Base-by-base conservation (phyloP, 2,329 filamentous ascomycete species). In the Fusarium phyllophilum region DNA sequence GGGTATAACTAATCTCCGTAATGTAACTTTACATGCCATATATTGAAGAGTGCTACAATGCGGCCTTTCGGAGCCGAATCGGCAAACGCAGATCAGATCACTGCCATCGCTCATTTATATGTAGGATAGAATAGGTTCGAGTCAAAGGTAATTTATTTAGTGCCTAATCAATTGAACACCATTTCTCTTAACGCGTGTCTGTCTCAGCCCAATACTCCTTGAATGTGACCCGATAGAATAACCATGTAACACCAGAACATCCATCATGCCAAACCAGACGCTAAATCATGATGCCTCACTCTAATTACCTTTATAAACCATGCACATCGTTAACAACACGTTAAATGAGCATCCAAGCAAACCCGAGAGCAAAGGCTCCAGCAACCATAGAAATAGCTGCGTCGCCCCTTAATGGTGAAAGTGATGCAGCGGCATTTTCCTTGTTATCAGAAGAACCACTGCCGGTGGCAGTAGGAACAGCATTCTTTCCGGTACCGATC, bases 401-500 rank as follows among this genome's bases (percentile, higher is more conserved):
- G 17, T 57, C 42, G 15, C 36, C 51, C 17, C 36, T 45, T 18
- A 57, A 48, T 8, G 65, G 63, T 9, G 63, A 70, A 38, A 74
- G 48, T 17, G 66, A 68, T 20, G 33, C 49, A 33, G 72, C 71
- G 17, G 52, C 70, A 15, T 61, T 73, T 42, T 70, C 54, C 8
- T 49, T 59, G 14, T 29, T 48, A 6, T 41, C 48, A n/a, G 66
- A 68, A 22, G 57, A 52, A 3, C 80, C 70, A 4, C 89, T 89
- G 18, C 79, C 79, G 0, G 84, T 87, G 6, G 89, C 89, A n/a
- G 83, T 85, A 17, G 90, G 90, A 8, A 92, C 86, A 1, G 85
- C 76, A 24, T 81, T 77, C 18, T 81, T 81, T 12, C 88, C 88
- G 17, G 81, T 83, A 29, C 82, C 82, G 64, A 92, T 91, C 82